A percentile compares a stretch with the other conserved stretches of the same genome.
Conservation (phyloP, 2,329 filamentous ascomycete species). For the Verticillium nonalfalfae region DNA sequence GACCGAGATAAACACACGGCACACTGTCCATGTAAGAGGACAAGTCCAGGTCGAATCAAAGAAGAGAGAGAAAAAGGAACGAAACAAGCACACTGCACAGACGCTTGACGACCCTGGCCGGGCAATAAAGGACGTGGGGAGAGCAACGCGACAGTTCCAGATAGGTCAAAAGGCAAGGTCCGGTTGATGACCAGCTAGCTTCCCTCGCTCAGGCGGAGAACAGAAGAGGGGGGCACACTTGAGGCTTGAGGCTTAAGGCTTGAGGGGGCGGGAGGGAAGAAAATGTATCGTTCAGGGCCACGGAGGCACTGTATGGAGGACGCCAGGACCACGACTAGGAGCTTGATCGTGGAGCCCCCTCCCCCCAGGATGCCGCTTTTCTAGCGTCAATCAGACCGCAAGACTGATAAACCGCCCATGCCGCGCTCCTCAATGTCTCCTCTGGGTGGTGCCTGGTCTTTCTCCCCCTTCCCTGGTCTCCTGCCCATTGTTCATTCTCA, state of each 20-base stretch:
- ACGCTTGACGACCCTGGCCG: not conserved
- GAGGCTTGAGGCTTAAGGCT: constrained; percentile 1
- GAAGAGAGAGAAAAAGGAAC: not conserved
- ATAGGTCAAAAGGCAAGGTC: not conserved
- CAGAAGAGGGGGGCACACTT: not conserved
- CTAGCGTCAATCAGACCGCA: not conserved
- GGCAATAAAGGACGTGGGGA: constrained; percentile 7
- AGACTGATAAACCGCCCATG: not conserved
- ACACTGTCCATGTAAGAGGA: not conserved
- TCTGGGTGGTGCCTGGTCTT: not conserved
- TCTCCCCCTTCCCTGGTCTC: not conserved
- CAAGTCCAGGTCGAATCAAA: not conserved
- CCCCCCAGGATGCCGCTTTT: not conserved
- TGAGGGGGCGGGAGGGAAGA: constrained; percentile 1
- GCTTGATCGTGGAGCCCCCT: not conserved
- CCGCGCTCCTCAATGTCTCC: not conserved
- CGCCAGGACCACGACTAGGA: not conserved
- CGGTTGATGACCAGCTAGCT: not conserved
- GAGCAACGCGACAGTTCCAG: not conserved
- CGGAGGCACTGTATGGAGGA: not conserved
- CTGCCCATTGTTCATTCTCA: not conserved
- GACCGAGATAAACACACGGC: constrained; percentile 7
- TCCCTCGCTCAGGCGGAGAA: not conserved
- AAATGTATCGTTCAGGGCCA: constrained; percentile 9
- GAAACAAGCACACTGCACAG: constrained; percentile 22